Conservation (phyloP, 192 early-diverging fungal species). For the Coemansia sp. region DNA sequence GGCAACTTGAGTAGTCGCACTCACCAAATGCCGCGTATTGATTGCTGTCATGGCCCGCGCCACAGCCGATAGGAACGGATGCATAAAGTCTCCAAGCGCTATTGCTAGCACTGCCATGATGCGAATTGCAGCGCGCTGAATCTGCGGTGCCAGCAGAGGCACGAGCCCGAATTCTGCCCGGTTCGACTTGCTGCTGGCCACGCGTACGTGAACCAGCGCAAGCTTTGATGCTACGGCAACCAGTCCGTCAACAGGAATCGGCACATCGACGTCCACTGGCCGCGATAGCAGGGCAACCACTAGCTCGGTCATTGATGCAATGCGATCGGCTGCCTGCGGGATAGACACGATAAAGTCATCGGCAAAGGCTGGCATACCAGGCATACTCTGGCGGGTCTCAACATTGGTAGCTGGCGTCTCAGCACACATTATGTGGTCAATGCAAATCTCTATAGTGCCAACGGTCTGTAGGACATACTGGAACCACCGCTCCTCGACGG, state of each 20-base stretch:
- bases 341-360: conserved; percentile 36
- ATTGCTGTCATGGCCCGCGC: conserved; percentile 32
- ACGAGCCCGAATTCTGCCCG: conserved; percentile 41
- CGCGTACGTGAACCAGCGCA: conserved; percentile 32
- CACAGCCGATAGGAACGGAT: conserved; percentile 36
- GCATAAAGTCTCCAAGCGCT: conserved; percentile 33
- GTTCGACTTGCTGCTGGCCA: conserved; percentile 27
- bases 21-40: conserved; percentile 15
- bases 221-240: conserved; percentile 30
- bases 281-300: conserved; percentile 34
- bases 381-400: not conserved
- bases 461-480: conserved; percentile 25
- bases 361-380: conserved; percentile 13
- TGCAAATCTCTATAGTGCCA: conserved; percentile 39
- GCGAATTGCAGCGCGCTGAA: conserved; percentile 42
- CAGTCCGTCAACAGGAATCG: conserved; percentile 29
- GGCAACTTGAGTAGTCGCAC: conserved; percentile 30
- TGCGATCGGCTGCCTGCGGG: conserved; percentile 49
- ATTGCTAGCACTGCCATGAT: conserved; percentile 37
- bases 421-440: conserved; percentile 43
- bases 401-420: not conserved
- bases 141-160: conserved; percentile 36
- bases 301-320: conserved; percentile 34
- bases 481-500: conserved; percentile 51
- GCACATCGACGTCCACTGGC: conserved; percentile 24